Conservation (phyloP, 2,329 filamentous ascomycete species). For the Ilyonectria robusta region DNA sequence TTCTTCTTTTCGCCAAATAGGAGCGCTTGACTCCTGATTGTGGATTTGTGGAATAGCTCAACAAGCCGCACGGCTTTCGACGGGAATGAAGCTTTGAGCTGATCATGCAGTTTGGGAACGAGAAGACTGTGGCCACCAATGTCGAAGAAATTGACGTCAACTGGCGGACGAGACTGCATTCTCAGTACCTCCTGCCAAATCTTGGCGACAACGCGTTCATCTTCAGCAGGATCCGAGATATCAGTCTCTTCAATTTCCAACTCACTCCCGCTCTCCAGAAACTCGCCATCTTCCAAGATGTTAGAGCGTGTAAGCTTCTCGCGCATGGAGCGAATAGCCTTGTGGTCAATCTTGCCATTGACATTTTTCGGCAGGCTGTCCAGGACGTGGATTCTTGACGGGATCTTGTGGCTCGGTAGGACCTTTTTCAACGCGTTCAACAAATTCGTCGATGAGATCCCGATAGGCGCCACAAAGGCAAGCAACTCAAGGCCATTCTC, state of each 20-base stretch:
- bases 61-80: not conserved
- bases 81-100: not conserved
- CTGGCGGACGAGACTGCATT: not conserved
- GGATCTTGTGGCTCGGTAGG: slow-evolving; percentile 4
- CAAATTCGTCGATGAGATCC: not conserved
- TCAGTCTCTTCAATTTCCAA: not conserved
- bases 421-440: not conserved
- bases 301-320: not conserved
- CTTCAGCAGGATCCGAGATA: not conserved
- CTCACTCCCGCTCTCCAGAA: not conserved
- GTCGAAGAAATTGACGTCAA: slow-evolving; percentile 4
- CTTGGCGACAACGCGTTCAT: not conserved
- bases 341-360: slow-evolving; percentile 10
- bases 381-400: not conserved
- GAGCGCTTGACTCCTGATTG: not conserved
- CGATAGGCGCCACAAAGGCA: not conserved
- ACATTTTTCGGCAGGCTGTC: not conserved
- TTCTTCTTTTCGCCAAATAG: not conserved
- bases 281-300: not conserved
- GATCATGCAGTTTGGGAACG: slow-evolving; percentile 1
- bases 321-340: not conserved
- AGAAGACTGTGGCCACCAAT: slow-evolving; percentile 8
- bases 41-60: slow-evolving; percentile 3
- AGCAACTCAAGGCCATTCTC: not conserved
- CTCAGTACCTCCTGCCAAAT: slow-evolving; percentile 9